These are phyloP conservation scores for Penicillium steckii DNA, from an alignment of 495 filamentous ascomycete genomes.

Conservation along the genomic window DNA sequence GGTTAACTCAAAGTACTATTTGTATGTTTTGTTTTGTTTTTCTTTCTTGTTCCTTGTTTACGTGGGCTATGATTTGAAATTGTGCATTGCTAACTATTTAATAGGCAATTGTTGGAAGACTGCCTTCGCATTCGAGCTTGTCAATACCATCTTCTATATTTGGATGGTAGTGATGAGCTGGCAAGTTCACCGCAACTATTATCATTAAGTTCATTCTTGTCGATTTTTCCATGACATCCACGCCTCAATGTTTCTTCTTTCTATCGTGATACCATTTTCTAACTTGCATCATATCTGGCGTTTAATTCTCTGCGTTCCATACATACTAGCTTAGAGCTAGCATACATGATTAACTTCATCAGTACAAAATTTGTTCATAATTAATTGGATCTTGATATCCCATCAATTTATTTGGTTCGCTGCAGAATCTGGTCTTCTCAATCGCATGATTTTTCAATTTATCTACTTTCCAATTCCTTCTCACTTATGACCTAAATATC, in stretches of 20 bases:
- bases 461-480: too few relatives aligned
- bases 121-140: constrained; percentile 63
- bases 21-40: constrained; percentile 55
- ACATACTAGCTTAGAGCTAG: neutral
- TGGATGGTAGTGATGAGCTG: constrained; percentile 95
- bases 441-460: too few relatives aligned
- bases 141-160: constrained; percentile 80
- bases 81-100: neutral
- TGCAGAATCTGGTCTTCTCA: too few relatives aligned
- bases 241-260: neutral
- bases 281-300: constrained; percentile 17
- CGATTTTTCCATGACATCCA: neutral
- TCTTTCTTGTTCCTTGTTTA: neutral
- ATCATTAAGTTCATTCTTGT: constrained; percentile 12
- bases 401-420: too few relatives aligned
- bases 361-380: neutral
- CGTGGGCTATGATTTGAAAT: neutral
- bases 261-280: constrained; percentile 18
- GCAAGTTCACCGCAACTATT: constrained; percentile 73
- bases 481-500: too few relatives aligned
- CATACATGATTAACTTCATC: neutral
- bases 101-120: constrained; percentile 58
- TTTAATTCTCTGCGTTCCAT: constrained; percentile 4
- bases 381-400: neutral
- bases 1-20: constrained; percentile 82